These are phyloP conservation scores for Cicer bijugum DNA, from an alignment of 306 rosid species.

Conservation along the genomic window DNA sequence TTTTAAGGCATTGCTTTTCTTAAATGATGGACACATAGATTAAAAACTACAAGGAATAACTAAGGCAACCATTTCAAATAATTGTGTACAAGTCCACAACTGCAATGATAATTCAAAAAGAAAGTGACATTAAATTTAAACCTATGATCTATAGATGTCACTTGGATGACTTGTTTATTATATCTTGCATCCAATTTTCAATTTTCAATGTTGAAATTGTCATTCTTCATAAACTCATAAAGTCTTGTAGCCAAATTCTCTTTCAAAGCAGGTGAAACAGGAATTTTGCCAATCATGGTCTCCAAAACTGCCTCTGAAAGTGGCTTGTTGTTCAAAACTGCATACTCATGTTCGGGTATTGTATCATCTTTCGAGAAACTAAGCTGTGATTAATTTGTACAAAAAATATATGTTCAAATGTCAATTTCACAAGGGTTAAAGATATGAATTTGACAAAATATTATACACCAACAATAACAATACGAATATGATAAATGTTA, in stretches of 20 bases:
- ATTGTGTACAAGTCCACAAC: background rate
- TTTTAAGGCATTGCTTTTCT: too few relatives aligned
- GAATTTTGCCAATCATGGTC: constrained; percentile 71
- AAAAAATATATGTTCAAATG: background rate
- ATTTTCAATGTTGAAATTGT: background rate
- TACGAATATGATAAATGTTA: too few relatives aligned
- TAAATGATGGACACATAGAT: background rate
- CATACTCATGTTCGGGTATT: constrained; percentile 50
- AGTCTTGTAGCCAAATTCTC: constrained; percentile 63
- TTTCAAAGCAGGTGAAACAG: constrained; percentile 79
- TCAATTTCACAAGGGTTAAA: background rate
- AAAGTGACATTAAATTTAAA: background rate
- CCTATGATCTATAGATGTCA: background rate
- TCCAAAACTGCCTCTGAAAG: constrained; percentile 69
- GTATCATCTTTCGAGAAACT: constrained; percentile 68
- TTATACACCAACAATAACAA: too few relatives aligned
- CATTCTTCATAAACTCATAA: constrained; percentile 40
- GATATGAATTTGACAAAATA: too few relatives aligned
- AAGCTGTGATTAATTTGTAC: constrained; percentile 50
- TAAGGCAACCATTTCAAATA: background rate
- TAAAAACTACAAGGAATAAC: background rate
- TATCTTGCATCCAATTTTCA: constrained; percentile 2
- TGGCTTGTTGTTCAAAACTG: constrained; percentile 58
- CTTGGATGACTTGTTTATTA: background rate
- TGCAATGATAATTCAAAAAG: background rate